Evolutionary conservation across 208 protist genomes (phyloP), one percentile per base, ranked within the genome.

Genomic region (Porcisia deanei): DNA sequence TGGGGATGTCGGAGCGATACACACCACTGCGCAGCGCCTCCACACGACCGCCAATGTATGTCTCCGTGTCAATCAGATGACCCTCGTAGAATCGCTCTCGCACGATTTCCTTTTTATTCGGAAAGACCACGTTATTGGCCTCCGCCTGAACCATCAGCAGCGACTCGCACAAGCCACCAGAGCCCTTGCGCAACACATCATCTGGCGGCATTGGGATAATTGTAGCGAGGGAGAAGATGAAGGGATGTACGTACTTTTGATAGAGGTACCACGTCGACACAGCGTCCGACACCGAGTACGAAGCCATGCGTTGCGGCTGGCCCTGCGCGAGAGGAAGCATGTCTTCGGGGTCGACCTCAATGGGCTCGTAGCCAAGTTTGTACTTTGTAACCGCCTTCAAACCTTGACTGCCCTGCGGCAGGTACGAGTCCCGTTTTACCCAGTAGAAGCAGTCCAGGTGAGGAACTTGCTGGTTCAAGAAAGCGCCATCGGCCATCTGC

Each of bases 221-320:
- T 3, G 94, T 99, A 83, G 98, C 99, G 25, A 99, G 93, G 0
- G 99, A 99, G 83, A 99, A 99, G 81, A 99, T 99, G 88, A 99
- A 99, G 1, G 99, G 98, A 83, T 99, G 97, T 16, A 99, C 98
- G 82, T 99, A 99, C 73, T 99, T 99, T 75, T 96, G 94, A 85
- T 99, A 99, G 20, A 99, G 89, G 85, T 99, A 99, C 91, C 99
- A 99, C 0, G 99, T 99, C 12, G 99, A 99, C 14, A 99, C 98
- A 9, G 99, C 99, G 86, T 99, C 99, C 8, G 99, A 99, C 3
- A 99, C 99, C 1, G 99, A 99, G 86, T 99, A 99, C n/a, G 94
- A 97, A 18, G 99, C 99, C 84, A 99, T 96, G 16, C 91, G 80
- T 81, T 99, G 97, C 14, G 99, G 99, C 41, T 99, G 79, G 52